phyloP scores from a whole-genome alignment of 306 rosid species.

The Benincasa hispida region DNA sequence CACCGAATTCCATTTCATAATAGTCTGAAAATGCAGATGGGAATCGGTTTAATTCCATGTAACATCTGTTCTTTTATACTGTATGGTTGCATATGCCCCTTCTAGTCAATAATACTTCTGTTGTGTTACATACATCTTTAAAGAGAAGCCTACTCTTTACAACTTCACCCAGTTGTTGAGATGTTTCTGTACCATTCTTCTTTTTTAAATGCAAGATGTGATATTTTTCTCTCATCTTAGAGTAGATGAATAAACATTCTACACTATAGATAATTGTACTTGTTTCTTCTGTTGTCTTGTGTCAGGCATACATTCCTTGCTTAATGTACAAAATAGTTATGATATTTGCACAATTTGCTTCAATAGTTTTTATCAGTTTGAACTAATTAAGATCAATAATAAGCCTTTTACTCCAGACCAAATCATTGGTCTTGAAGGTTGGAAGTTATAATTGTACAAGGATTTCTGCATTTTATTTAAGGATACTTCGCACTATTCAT shows the following conservation, averaged over 20 bases:
- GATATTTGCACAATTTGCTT: background rate
- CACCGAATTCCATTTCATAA: background rate
- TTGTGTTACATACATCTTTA: background rate
- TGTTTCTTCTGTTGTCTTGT: background rate
- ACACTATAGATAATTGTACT: background rate
- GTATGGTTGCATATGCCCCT: background rate
- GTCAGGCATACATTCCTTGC: background rate
- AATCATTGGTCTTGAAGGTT: background rate
- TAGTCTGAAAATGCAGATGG: conserved; percentile 4
- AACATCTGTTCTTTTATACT: conserved; percentile 3
- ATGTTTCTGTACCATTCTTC: background rate
- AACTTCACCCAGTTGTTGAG: background rate
- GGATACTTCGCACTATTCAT: background rate
- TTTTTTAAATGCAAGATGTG: background rate
- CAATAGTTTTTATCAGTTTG: background rate
- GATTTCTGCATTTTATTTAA: background rate
- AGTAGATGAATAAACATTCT: background rate
- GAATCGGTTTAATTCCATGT: conserved; percentile 10
- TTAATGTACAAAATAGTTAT: background rate
- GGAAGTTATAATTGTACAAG: background rate
- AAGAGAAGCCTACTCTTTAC: background rate
- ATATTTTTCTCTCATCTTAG: background rate
- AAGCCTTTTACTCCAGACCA: background rate
- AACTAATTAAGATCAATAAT: background rate
- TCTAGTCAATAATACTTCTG: background rate